Percentiles rank a stretch among this genome's conserved stretches.
These are phyloP conservation scores for Fusarium falciforme DNA, from an alignment of 2,329 filamentous ascomycete species.

Conservation along the genomic window DNA sequence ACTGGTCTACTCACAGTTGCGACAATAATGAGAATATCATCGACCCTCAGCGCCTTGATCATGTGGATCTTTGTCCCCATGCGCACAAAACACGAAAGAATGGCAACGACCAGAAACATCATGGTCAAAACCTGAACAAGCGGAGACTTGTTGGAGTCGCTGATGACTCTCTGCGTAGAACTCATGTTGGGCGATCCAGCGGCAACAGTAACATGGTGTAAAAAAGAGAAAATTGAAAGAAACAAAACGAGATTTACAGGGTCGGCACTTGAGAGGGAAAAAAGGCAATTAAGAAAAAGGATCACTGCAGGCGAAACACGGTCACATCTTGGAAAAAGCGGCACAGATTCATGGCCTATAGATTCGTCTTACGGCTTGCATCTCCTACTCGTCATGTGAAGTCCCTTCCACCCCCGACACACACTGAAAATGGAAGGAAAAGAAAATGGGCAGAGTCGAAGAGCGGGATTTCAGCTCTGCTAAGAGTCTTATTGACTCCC, in stretches of 20 bases:
- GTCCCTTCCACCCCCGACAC: not conserved
- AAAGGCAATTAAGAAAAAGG: not conserved
- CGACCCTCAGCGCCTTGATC: constrained; percentile 42
- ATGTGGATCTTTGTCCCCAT: constrained; percentile 45
- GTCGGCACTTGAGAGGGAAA: not conserved
- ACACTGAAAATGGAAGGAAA: not conserved
- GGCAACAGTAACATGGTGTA: not conserved
- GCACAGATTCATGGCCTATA: not conserved
- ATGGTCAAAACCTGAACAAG: constrained; percentile 45
- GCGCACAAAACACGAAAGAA: constrained; percentile 42
- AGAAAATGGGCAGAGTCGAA: not conserved
- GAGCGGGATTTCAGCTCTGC: not conserved
- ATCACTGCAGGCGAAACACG: not conserved
- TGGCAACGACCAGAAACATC: constrained; percentile 45
- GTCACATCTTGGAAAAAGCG: not conserved
- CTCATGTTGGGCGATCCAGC: constrained; percentile 27
- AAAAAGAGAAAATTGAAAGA: not conserved
- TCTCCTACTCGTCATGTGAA: not conserved
- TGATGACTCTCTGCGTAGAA: constrained; percentile 42
- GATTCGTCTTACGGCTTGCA: not conserved
- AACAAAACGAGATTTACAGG: not conserved
- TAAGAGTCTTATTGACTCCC: not conserved
- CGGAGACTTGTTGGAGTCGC: constrained; percentile 45
- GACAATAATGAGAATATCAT: constrained; percentile 41
- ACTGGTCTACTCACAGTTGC: constrained; percentile 37